Evolutionary conservation across 768 basidiomycete genomes (phyloP), one percentile per base, ranked within the genome.

Genomic region (Boletus subparvulus): DNA sequence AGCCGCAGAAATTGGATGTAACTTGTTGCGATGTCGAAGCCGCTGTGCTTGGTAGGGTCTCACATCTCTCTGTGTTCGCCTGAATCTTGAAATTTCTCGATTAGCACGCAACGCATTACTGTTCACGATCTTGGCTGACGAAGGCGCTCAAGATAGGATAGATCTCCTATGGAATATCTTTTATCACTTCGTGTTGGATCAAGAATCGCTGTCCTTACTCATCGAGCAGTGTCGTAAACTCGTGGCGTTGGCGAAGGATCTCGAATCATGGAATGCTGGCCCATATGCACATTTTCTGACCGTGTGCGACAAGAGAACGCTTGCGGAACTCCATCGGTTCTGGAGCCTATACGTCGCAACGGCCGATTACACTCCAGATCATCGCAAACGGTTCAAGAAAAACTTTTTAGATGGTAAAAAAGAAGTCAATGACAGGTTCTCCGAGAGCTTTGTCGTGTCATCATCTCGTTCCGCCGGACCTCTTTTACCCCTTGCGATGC

Each of bases 111-210:
- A 71, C 17, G 61, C 65, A 4, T 33, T 69, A 12, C 44, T 71
- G 6, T 69, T 71, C 54, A 65, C 69, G 7, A 59, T 72, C 32
- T 53, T 71, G 47, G 67, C 63, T 3, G 69, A 71, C 41, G 52
- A 63, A 13, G 61, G 55, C 0, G 61, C 60, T 48, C 59, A 52
- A 50, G 45, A 59, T 3, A 62, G 24, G 28, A 21, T 58, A 2
- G 54, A 71, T 3, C 51, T 50, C 39, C 50, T 71, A 24, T 73
- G 70, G 71, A 69, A 73, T 33, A 67, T 71, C 35, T 65, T 71
- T 36, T 73, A 71, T 56, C 71, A 71, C 50, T 47, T 71, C 28
- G 9, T 59, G 33, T 47, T 71, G 48, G 69, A 71, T 48, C 55
- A 59, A 44, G 59, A 47, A 3, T 67, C 71, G 1, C 48, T 64